A percentile compares a stretch with the other conserved stretches of the same genome.
Conservation (phyloP, 2,329 filamentous ascomycete species). For the Xylariaceae sp. region DNA sequence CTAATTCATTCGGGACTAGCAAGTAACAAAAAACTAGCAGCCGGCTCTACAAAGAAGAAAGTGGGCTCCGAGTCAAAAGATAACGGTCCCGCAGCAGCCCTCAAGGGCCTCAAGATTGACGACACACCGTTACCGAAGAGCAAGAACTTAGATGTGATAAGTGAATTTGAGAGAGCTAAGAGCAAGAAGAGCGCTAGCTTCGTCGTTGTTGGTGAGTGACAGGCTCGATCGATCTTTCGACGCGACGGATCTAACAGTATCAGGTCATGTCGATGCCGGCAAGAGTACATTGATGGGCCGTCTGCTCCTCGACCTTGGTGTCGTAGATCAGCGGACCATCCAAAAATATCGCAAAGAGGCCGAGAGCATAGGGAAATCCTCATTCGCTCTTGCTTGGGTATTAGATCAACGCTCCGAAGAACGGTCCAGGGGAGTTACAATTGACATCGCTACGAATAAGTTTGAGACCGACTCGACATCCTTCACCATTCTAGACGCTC, state of each 20-base stretch:
- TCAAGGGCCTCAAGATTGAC: slow-evolving; percentile 45
- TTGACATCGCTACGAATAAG: slow-evolving; percentile 92
- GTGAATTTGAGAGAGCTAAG: slow-evolving; percentile 72
- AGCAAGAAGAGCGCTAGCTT: slow-evolving; percentile 84
- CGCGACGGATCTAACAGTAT: slow-evolving; percentile 8
- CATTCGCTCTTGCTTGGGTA: slow-evolving; percentile 96
- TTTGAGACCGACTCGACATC: slow-evolving; percentile 85
- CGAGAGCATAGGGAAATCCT: slow-evolving; percentile 87
- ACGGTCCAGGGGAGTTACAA: slow-evolving; percentile 84
- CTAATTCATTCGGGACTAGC: slow-evolving; percentile 51
- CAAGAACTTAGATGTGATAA: slow-evolving; percentile 82
- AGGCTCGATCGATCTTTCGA: neutral
- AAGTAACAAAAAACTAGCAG: slow-evolving; percentile 44
- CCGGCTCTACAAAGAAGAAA: slow-evolving; percentile 40
- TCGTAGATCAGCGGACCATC: slow-evolving; percentile 82
- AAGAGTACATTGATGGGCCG: slow-evolving; percentile 98
- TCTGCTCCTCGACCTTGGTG: slow-evolving; percentile 82
- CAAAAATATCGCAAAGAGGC: slow-evolving; percentile 88
- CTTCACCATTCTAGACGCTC: slow-evolving; percentile 94
- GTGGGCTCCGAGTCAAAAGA: slow-evolving; percentile 34
- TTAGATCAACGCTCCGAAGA: slow-evolving; percentile 91
- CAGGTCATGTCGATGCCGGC: slow-evolving; percentile 93
- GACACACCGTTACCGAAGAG: slow-evolving; percentile 59
- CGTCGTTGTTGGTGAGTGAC: slow-evolving; percentile 76
- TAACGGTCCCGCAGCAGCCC: slow-evolving; percentile 31